These are phyloP conservation scores for Mycena sp. DNA, from an alignment of 1,284 basidiomycete species.

Conservation along the genomic window DNA sequence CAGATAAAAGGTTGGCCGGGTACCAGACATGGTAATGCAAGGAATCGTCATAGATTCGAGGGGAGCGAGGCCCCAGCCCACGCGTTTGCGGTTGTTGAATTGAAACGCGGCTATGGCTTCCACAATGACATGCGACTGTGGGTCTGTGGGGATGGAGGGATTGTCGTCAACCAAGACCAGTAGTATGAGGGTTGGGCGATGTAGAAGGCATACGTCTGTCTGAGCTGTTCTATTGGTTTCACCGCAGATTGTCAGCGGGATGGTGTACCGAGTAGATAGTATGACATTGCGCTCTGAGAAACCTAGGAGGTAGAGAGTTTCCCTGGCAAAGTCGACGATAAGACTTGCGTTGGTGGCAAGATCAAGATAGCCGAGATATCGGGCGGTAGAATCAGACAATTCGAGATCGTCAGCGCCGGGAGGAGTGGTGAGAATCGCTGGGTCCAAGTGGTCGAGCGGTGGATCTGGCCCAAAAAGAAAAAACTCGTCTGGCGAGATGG, in stretches of 20 bases:
- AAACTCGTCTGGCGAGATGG: slow-evolving; percentile 21
- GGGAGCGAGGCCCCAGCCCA: slow-evolving; percentile 25
- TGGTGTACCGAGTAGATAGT: slow-evolving; percentile 32
- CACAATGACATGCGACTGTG: slow-evolving; percentile 41
- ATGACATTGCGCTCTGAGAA: slow-evolving; percentile 30
- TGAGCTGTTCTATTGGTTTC: slow-evolving; percentile 28
- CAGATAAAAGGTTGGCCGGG: slow-evolving; percentile 42
- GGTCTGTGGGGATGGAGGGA: slow-evolving; percentile 28
- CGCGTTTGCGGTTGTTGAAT: slow-evolving; percentile 41
- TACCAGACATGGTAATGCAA: slow-evolving; percentile 41
- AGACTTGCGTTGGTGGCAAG: slow-evolving; percentile 30
- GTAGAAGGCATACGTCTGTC: slow-evolving; percentile 39
- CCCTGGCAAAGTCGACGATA: slow-evolving; percentile 36
- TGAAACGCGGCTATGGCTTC: slow-evolving; percentile 47
- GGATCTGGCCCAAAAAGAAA: slow-evolving; percentile 27
- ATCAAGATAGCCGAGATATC: slow-evolving; percentile 31
- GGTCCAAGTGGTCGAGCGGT: slow-evolving; percentile 23
- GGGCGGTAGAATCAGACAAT: slow-evolving; percentile 16
- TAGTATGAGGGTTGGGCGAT: slow-evolving; percentile 33
- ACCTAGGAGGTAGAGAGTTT: slow-evolving; percentile 36
- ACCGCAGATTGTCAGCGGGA: slow-evolving; percentile 39
- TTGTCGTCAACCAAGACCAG: slow-evolving; percentile 38
- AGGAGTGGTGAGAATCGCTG: slow-evolving; percentile 21
- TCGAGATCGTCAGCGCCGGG: slow-evolving; percentile 8
- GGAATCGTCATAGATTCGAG: slow-evolving; percentile 37